Conservation (phyloP, 495 filamentous ascomycete genomes). For the Cercophora samala region DNA sequence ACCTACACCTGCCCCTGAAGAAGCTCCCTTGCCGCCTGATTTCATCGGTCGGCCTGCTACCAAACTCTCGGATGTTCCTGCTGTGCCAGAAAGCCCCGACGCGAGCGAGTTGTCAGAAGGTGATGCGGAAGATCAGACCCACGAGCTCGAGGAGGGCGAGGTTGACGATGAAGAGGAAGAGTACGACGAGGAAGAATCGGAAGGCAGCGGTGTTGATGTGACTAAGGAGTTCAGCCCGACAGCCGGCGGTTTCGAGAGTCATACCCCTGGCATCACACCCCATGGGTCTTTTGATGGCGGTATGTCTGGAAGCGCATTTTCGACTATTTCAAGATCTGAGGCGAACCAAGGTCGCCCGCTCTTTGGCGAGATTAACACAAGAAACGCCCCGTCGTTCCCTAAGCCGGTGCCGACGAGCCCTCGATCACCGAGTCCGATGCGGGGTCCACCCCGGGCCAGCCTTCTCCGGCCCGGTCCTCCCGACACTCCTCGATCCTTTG, state of each 20-base stretch:
- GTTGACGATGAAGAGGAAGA: slow-evolving; percentile 30
- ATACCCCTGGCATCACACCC: slow-evolving; percentile 58
- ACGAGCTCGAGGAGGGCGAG: slow-evolving; percentile 36
- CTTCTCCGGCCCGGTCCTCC: slow-evolving; percentile 37
- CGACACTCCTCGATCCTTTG: slow-evolving; percentile 54
- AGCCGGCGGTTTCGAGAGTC: slow-evolving; percentile 36
- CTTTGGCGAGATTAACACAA: slow-evolving; percentile 63
- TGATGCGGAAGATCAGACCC: slow-evolving; percentile 35
- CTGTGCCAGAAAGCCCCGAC: slow-evolving; percentile 27
- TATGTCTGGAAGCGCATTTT: slow-evolving; percentile 41
- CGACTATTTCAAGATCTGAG: slow-evolving; percentile 47
- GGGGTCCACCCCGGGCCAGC: slow-evolving; percentile 47
- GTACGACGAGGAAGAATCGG: slow-evolving; percentile 44
- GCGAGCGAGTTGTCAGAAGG: slow-evolving; percentile 26
- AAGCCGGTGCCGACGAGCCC: slow-evolving; percentile 60
- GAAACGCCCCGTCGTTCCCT: slow-evolving; percentile 51
- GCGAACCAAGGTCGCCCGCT: slow-evolving; percentile 44
- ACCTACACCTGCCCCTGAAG: slow-evolving; percentile 5
- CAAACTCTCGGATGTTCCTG: slow-evolving; percentile 22
- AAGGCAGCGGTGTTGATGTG: slow-evolving; percentile 63
- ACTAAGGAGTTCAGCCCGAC: slow-evolving; percentile 64
- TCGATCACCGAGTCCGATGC: slow-evolving; percentile 76
- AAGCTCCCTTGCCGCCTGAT: slow-evolving; percentile 28
- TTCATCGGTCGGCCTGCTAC: slow-evolving; percentile 29
- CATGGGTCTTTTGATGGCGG: slow-evolving; percentile 62